Evolutionary conservation across 306 rosid species (phyloP).

Genomic region (Malus sylvestris): DNA sequence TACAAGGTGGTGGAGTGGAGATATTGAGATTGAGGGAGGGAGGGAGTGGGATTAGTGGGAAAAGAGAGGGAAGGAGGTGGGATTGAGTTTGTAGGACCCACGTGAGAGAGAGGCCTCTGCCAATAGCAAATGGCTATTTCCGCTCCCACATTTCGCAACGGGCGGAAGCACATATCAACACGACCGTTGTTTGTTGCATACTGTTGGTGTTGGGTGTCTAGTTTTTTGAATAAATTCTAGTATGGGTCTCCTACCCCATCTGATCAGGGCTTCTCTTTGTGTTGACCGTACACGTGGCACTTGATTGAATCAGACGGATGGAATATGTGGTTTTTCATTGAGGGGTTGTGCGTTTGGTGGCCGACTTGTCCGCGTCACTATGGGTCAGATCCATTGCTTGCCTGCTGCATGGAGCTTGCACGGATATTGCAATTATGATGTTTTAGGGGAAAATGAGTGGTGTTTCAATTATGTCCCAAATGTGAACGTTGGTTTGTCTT

Average conservation of each 20-base stretch:
- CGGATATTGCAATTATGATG: slow-evolving; percentile 1
- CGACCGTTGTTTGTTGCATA: slow-evolving; percentile 20
- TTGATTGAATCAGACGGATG: background rate
- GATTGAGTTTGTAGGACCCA: slow-evolving; percentile 1
- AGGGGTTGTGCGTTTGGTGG: slow-evolving; percentile 6
- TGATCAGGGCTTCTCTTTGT: background rate
- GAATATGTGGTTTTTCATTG: background rate
- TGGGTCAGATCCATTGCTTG: background rate
- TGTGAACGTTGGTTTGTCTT: background rate
- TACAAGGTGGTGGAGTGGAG: background rate
- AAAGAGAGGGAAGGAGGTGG: background rate
- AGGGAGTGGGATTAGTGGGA: slow-evolving; percentile 12
- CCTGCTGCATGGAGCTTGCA: background rate
- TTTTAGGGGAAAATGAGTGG: background rate
- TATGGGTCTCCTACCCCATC: background rate
- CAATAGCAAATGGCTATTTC: background rate
- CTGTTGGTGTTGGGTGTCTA: background rate
- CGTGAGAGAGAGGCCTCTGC: background rate
- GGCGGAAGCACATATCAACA: background rate
- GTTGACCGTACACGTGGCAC: slow-evolving; percentile 25
- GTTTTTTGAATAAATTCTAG: background rate
- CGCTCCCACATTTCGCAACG: background rate
- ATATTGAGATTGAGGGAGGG: background rate
- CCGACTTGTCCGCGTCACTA: slow-evolving; percentile 3
- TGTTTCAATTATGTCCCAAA: background rate